These are phyloP conservation scores for Alternaria brassicicola DNA, from an alignment of 2,329 filamentous ascomycete species.

Conservation along the genomic window DNA sequence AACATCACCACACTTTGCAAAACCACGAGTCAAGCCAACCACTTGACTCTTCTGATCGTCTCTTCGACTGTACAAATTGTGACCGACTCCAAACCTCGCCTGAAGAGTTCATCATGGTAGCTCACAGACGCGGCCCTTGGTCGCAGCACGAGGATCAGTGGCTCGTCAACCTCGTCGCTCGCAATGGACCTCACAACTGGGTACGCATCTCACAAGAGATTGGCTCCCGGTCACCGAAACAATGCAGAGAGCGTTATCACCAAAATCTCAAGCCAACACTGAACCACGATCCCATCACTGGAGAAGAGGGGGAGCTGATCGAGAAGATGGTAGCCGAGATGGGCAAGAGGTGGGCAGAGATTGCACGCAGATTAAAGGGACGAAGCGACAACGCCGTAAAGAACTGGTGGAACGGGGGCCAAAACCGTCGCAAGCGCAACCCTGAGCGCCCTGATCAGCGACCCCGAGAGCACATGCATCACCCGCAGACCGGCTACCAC, in stretches of 20 bases:
- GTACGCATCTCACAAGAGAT: slow-evolving; percentile 81
- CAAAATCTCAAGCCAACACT: slow-evolving; percentile 91
- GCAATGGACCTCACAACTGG: slow-evolving; percentile 84
- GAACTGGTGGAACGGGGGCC: slow-evolving; percentile 97
- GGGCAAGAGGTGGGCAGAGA: slow-evolving; percentile 92
- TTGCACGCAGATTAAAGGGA: slow-evolving; percentile 78
- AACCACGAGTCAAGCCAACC: background rate
- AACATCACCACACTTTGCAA: background rate
- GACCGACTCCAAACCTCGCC: background rate
- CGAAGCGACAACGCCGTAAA: slow-evolving; percentile 95
- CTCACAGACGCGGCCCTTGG: slow-evolving; percentile 81
- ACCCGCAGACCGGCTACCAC: slow-evolving; percentile 42
- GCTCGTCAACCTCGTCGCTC: slow-evolving; percentile 72
- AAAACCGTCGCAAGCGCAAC: slow-evolving; percentile 72
- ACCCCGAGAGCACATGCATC: slow-evolving; percentile 36
- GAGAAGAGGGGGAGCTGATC: slow-evolving; percentile 77
- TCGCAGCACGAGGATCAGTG: slow-evolving; percentile 75
- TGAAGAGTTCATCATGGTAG: slow-evolving; percentile 48
- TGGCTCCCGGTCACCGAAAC: slow-evolving; percentile 82
- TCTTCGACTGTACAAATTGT: background rate
- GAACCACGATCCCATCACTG: slow-evolving; percentile 75
- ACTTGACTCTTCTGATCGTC: background rate
- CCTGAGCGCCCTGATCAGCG: slow-evolving; percentile 41
- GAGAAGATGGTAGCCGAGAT: slow-evolving; percentile 76
- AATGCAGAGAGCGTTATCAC: slow-evolving; percentile 92